Conservation (phyloP, 352 stramenopile species). For the Globisporangium nodosum region DNA sequence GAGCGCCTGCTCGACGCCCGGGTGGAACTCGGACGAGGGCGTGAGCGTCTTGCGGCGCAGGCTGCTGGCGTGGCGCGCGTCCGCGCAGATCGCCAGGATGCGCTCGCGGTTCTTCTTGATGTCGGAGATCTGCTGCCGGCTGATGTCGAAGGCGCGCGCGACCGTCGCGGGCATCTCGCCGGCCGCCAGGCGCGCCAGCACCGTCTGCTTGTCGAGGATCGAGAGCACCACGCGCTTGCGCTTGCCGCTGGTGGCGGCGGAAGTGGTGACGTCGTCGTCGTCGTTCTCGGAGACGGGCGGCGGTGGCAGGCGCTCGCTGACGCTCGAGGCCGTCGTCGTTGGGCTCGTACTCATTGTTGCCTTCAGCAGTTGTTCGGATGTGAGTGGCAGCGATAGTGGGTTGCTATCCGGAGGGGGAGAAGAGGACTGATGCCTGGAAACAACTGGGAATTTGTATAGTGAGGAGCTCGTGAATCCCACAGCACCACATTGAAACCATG, state of each 20-base stretch:
- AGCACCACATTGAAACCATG: neutral
- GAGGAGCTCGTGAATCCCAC: neutral
- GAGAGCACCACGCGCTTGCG: constrained; percentile 81
- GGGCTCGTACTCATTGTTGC: neutral
- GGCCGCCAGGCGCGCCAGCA: constrained; percentile 60
- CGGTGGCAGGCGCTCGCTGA: neutral
- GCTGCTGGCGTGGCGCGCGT: constrained; percentile 68
- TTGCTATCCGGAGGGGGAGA: too few species aligned
- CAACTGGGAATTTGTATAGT: neutral
- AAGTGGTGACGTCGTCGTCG: neutral
- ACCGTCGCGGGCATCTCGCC: constrained; percentile 64
- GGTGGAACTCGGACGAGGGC: constrained; percentile 59
- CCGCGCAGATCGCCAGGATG: constrained; percentile 69
- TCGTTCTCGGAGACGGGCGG: neutral
- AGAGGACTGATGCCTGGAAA: too few species aligned
- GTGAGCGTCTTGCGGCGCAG: constrained; percentile 75
- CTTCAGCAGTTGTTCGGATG: neutral
- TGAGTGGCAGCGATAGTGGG: too few species aligned
- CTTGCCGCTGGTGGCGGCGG: constrained; percentile 20
- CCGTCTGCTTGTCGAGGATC: constrained; percentile 81
- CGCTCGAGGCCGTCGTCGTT: neutral
- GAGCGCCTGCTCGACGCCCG: constrained; percentile 74
- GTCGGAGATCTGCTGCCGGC: constrained; percentile 76
- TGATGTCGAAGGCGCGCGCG: constrained; percentile 61
- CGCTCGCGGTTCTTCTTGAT: constrained; percentile 84